Percentiles rank a stretch among this genome's conserved stretches.
Evolutionary conservation across 106 monocot genomes (phyloP).

Genomic region (Ottelia alismoides): DNA sequence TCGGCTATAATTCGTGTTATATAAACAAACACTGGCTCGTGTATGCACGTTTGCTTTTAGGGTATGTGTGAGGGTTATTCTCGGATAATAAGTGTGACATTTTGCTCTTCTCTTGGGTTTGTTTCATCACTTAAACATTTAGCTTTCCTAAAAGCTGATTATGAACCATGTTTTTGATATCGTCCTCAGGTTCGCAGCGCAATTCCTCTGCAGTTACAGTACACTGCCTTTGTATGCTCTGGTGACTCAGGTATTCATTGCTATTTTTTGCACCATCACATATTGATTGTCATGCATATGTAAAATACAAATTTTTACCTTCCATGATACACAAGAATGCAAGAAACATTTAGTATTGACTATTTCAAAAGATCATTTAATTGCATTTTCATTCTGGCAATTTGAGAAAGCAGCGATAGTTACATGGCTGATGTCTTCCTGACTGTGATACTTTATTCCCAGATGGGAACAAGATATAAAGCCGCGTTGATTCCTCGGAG

Average conservation of each 20-base stretch:
- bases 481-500: constrained; percentile 58
- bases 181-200: constrained; percentile 62
- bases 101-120: not conserved
- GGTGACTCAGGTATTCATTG: constrained; percentile 78
- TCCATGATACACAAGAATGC: too few relatives aligned
- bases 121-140: not conserved
- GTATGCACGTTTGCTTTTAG: constrained; percentile 73
- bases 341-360: too few relatives aligned
- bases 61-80: constrained; percentile 43
- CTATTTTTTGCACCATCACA: not conserved
- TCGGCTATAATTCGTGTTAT: constrained; percentile 92
- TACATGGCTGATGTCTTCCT: not conserved
- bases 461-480: constrained; percentile 94
- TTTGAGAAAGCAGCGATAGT: too few relatives aligned
- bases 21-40: constrained; percentile 71
- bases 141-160: too few relatives aligned
- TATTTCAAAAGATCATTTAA: too few relatives aligned
- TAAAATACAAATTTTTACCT: too few relatives aligned
- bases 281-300: too few relatives aligned
- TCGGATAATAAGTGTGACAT: too few relatives aligned
- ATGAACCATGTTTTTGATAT: too few relatives aligned
- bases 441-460: not conserved
- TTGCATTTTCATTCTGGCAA: too few relatives aligned
- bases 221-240: constrained; percentile 92
- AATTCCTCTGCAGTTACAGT: constrained; percentile 96